A percentile compares a stretch with the other conserved stretches of the same genome.
These are phyloP conservation scores for Prunella vulgaris DNA, from an alignment of 257 asterid species.

Conservation along the genomic window DNA sequence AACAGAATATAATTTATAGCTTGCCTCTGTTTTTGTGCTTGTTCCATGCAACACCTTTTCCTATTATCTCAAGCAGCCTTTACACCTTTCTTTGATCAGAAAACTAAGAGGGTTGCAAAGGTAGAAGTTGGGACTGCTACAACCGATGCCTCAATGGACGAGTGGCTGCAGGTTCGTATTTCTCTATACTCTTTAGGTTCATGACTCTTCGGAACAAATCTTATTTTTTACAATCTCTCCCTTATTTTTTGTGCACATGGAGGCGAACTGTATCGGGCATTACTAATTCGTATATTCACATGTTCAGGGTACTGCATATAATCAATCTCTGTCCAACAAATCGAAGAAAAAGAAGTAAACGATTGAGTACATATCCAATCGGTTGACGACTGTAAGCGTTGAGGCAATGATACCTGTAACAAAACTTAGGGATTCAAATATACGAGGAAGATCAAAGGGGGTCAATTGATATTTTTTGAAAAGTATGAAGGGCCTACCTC, in stretches of 20 bases:
- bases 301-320: constrained; percentile 78
- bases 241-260: background rate
- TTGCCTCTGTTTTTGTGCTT: background rate
- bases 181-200: background rate
- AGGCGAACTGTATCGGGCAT: background rate
- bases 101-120: constrained; percentile 86
- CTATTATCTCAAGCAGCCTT: background rate
- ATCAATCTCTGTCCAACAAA: constrained; percentile 56
- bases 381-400: constrained; percentile 22
- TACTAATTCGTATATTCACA: background rate
- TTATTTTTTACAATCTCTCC: background rate
- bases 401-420: constrained; percentile 25
- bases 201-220: background rate
- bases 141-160: constrained; percentile 80
- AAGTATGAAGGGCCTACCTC: constrained; percentile 29
- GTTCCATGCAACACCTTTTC: background rate
- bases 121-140: constrained; percentile 96
- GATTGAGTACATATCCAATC: background rate
- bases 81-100: constrained; percentile 36
- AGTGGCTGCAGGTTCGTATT: constrained; percentile 84
- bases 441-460: constrained; percentile 20
- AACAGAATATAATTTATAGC: background rate
- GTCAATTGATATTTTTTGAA: constrained; percentile 9
- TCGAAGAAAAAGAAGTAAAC: constrained; percentile 86
- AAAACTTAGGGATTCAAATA: constrained; percentile 22